These are phyloP conservation scores for Amoebophrya sp. DNA, from an alignment of 169 alveolate genomes.

Conservation along the genomic window DNA sequence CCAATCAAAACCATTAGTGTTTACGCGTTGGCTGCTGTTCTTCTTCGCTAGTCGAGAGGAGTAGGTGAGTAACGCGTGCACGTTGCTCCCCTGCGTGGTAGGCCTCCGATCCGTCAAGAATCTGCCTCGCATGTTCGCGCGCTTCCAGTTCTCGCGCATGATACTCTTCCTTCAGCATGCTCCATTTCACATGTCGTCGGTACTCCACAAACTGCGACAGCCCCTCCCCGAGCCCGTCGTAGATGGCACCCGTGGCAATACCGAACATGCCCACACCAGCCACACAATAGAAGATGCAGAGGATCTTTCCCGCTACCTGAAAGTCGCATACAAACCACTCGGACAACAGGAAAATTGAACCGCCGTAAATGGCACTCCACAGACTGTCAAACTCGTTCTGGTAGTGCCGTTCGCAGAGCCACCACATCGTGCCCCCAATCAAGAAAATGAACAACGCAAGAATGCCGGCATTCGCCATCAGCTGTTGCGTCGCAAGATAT, in stretches of 20 bases:
- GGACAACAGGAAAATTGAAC: not conserved
- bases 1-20: no score
- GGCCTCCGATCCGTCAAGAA: not conserved
- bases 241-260: not conserved
- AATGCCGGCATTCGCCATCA: conserved; percentile 14
- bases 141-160: not conserved
- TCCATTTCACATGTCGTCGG: not conserved
- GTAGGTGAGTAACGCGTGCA: not conserved
- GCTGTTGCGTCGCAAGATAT: not conserved
- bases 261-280: conserved; percentile 27
- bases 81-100: not conserved
- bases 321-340: conserved; percentile 10
- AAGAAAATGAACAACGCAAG: not conserved
- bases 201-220: not conserved
- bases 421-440: conserved; percentile 3
- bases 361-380: not conserved
- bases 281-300: not conserved
- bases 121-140: not conserved
- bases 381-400: conserved; percentile 12
- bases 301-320: not conserved
- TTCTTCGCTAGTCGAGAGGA: no score
- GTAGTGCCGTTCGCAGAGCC: not conserved
- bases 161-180: not conserved
- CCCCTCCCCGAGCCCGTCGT: conserved; percentile 22
- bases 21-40: no score